phyloP scores from a whole-genome alignment of 2,329 filamentous ascomycete species.

The Pestalotiopsis sp. region DNA sequence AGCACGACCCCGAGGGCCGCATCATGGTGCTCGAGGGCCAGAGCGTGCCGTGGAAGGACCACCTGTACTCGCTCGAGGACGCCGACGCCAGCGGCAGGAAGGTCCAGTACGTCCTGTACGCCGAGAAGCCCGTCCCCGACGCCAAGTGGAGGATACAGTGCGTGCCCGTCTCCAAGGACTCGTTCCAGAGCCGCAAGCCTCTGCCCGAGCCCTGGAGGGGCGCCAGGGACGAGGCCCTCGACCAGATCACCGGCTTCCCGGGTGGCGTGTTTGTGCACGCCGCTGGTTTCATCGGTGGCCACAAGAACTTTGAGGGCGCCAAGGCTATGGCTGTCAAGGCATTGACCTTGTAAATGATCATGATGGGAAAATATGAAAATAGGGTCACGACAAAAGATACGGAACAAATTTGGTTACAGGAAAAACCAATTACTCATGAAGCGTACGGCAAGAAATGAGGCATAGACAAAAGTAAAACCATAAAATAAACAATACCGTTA shows the following conservation, averaged over 20 bases:
- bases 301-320: slow-evolving; percentile 87
- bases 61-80: slow-evolving; percentile 85
- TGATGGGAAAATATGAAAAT: not conserved
- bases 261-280: slow-evolving; percentile 94
- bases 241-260: slow-evolving; percentile 67
- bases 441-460: slow-evolving; percentile 8
- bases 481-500: not conserved
- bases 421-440: not conserved
- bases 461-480: slow-evolving; percentile 13
- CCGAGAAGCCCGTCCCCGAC: slow-evolving; percentile 74
- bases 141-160: slow-evolving; percentile 93
- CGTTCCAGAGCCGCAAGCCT: slow-evolving; percentile 89
- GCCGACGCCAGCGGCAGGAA: slow-evolving; percentile 34
- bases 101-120: slow-evolving; percentile 88
- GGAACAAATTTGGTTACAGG: not conserved
- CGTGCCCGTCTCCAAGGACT: slow-evolving; percentile 82
- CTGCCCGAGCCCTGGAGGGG: slow-evolving; percentile 92
- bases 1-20: slow-evolving; percentile 74
- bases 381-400: not conserved
- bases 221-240: slow-evolving; percentile 82
- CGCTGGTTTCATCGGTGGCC: slow-evolving; percentile 93
- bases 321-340: slow-evolving; percentile 84
- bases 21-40: slow-evolving; percentile 79
- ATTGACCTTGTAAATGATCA: slow-evolving; percentile 44
- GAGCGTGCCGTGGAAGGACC: slow-evolving; percentile 93